Base-by-base conservation (phyloP, 2,329 filamentous ascomycete species). In the Leptographium wingfieldii region DNA sequence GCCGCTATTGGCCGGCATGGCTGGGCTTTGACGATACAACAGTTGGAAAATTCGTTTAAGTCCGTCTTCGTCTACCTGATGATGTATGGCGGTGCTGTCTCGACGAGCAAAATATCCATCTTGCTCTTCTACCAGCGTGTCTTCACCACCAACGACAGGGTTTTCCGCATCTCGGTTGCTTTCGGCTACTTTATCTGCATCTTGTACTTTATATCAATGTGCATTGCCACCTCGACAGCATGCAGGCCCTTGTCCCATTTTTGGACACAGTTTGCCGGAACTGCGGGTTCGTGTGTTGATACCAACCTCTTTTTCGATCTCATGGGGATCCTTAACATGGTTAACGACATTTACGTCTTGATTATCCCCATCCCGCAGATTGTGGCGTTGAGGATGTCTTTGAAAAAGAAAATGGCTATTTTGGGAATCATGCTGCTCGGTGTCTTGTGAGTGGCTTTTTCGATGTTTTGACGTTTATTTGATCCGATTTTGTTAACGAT, bases 51-150 rank as follows among this genome's bases (percentile, higher is more conserved):
- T 19, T 35, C 31, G 27, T 55, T 55, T 31, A 55, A 55, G 53
- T 38, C 29, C 4, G 29, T 55, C 2, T 55, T 55, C 16, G 33
- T 25, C n/a, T 55, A 55, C 53, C 33, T 40, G 19, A 19, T 55
- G 6, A 7, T 55, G 16, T 55, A 55, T 33, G 53, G 33, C 31
- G 53, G 29, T 9, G 31, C 53, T 33, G 33, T 40, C 33, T 40
- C 53, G n/a, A 25, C 53, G 19, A 55, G 33, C 53, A 56, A 56
- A 19, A 48, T 56, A 4, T 56, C 55, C 22, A 56, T 56, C 33
- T 25, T 56, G 38, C 55, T 56, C 43, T 56, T 56, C 16, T 56
- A 56, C 40, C 55, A 56, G 55, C 55, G 55, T 14, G 29, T 56
- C 55, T 56, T 56, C n/a, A 29, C 19, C 55, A 48, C 40, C 11